Percentiles rank a stretch among this genome's conserved stretches.
Conservation (phyloP, 2,329 filamentous ascomycete genomes). For the Capronia coronata region DNA sequence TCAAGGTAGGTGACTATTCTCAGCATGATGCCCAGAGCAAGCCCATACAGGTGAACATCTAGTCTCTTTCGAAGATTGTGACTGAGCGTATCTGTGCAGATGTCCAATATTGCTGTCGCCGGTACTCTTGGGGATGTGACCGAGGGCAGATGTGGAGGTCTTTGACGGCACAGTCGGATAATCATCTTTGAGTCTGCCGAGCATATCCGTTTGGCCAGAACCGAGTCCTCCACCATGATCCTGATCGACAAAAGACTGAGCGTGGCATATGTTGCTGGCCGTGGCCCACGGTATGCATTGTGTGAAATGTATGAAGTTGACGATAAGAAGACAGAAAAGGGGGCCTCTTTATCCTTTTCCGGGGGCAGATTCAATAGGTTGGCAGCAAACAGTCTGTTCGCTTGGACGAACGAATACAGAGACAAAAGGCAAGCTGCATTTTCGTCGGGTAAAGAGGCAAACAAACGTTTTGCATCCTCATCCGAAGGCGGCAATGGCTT, state of each 20-base stretch:
- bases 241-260: conserved; percentile 79
- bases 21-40: conserved; percentile 73
- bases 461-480: conserved; percentile 76
- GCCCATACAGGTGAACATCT: conserved; percentile 74
- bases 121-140: conserved; percentile 66
- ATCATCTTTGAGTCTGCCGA: conserved; percentile 65
- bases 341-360: conserved; percentile 59
- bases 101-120: conserved; percentile 71
- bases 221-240: conserved; percentile 76
- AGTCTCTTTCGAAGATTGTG: conserved; percentile 84
- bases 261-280: conserved; percentile 75
- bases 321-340: conserved; percentile 76
- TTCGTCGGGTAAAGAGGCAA: conserved; percentile 69
- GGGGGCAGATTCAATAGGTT: conserved; percentile 63
- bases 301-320: conserved; percentile 88
- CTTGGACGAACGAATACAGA: conserved; percentile 86
- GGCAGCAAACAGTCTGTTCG: conserved; percentile 91
- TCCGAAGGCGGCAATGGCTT: conserved; percentile 55
- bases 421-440: conserved; percentile 75
- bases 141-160: conserved; percentile 74
- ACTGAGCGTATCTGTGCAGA: conserved; percentile 83
- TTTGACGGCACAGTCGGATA: conserved; percentile 81
- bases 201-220: conserved; percentile 76
- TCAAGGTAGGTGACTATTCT: conserved; percentile 79
- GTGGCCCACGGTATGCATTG: conserved; percentile 76